Conservation (phyloP, 1,284 basidiomycete species). For the Apiotrichum montevideense region DNA sequence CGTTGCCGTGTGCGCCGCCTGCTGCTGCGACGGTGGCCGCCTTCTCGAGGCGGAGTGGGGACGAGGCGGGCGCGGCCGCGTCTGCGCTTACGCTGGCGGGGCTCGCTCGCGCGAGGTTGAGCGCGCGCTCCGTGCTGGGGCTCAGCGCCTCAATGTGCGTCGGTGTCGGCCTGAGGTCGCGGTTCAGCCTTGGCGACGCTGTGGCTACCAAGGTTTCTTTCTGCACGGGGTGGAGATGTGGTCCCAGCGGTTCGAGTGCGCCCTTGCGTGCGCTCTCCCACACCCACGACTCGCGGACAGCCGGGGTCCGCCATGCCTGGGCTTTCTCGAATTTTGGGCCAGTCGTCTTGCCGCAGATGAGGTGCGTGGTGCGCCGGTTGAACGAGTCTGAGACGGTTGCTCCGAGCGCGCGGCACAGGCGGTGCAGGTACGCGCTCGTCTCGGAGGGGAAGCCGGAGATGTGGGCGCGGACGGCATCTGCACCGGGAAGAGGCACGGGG, state of each 20-base stretch:
- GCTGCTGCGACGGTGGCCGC: background rate
- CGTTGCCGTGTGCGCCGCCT: background rate
- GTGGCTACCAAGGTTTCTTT: background rate
- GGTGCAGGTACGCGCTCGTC: slow-evolving; percentile 29
- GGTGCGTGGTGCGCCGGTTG: slow-evolving; percentile 31
- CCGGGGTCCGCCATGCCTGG: slow-evolving; percentile 33
- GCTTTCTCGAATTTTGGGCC: slow-evolving; percentile 36
- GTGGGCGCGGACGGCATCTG: slow-evolving; percentile 23
- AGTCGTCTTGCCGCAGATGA: slow-evolving; percentile 25
- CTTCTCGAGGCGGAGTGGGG: background rate
- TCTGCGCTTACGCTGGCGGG: background rate
- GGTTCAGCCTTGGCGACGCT: too few species aligned
- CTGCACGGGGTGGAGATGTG: slow-evolving; percentile 13
- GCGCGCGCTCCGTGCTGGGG: slow-evolving; percentile 21
- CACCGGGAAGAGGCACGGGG: slow-evolving; percentile 31
- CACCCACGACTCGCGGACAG: slow-evolving; percentile 37
- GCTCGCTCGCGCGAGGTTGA: slow-evolving; percentile 17
- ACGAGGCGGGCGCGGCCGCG: background rate
- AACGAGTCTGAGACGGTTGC: slow-evolving; percentile 28
- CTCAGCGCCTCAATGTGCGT: slow-evolving; percentile 10
- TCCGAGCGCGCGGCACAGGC: slow-evolving; percentile 35
- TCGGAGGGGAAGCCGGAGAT: slow-evolving; percentile 36
- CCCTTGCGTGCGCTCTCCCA: slow-evolving; percentile 31
- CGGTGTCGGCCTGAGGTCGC: too few species aligned
- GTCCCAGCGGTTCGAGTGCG: slow-evolving; percentile 18